Conservation (phyloP, 2,329 filamentous ascomycete genomes). For the Cladosporium sp. region DNA sequence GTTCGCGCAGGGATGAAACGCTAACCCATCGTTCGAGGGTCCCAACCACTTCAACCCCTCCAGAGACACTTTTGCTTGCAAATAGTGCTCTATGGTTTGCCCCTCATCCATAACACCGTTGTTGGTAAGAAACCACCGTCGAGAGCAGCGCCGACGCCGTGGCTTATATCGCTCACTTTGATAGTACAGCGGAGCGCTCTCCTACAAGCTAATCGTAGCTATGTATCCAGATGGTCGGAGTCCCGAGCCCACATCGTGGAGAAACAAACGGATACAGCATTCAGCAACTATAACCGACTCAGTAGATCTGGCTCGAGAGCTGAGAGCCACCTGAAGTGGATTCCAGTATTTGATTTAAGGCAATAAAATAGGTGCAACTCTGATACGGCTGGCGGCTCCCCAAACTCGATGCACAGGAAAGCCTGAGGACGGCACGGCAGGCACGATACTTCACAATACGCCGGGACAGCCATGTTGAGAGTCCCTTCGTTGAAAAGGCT, state of each 20-base stretch:
- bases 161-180: not conserved
- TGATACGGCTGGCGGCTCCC: not conserved
- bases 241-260: not conserved
- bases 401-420: not conserved
- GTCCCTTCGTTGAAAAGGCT: not conserved
- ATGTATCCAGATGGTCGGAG: not conserved
- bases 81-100: not conserved
- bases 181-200: not conserved
- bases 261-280: not conserved
- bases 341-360: no score
- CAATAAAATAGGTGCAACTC: no score
- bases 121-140: not conserved
- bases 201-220: not conserved
- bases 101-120: conserved; percentile 2
- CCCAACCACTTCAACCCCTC: conserved; percentile 1
- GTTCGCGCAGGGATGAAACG: conserved; percentile 11
- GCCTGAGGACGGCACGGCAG: not conserved
- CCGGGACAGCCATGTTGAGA: not conserved
- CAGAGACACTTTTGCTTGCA: not conserved
- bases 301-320: not conserved
- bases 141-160: not conserved
- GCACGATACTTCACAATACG: not conserved
- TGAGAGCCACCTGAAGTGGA: not conserved
- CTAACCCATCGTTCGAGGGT: not conserved
- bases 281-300: not conserved